Evolutionary conservation across 441 rosid genomes (phyloP).

Genomic region (Croton laevigatus): DNA sequence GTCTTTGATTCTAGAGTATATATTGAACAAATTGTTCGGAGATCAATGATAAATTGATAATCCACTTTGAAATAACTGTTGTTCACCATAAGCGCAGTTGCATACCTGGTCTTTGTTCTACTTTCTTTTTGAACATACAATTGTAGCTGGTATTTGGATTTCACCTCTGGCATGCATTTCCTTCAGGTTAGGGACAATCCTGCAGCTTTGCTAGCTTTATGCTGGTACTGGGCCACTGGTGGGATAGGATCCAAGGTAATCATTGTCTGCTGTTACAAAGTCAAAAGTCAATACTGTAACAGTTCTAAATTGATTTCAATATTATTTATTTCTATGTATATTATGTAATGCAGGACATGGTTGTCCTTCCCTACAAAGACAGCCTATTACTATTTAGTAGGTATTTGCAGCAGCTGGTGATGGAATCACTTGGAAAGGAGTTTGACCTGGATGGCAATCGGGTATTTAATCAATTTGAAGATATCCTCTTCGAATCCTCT

Average conservation of each 20-base stretch:
- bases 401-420: slow-evolving; percentile 93
- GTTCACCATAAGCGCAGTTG: not conserved
- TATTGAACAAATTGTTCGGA: not conserved
- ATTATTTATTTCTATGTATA: slow-evolving; percentile 11
- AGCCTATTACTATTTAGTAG: slow-evolving; percentile 88
- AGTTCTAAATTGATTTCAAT: slow-evolving; percentile 14
- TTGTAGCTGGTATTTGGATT: not conserved
- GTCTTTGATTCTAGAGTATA: not conserved
- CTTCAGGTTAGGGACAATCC: slow-evolving; percentile 81
- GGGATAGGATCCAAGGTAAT: slow-evolving; percentile 93
- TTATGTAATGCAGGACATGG: slow-evolving; percentile 77
- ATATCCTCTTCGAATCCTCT: not conserved
- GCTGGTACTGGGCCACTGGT: slow-evolving; percentile 94
- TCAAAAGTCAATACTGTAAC: slow-evolving; percentile 5
- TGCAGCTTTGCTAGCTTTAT: slow-evolving; percentile 69
- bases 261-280: slow-evolving; percentile 18
- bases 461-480: slow-evolving; percentile 41
- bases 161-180: slow-evolving; percentile 12
- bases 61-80: not conserved
- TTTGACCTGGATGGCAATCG: slow-evolving; percentile 92
- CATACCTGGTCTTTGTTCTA: not conserved
- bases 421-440: slow-evolving; percentile 99
- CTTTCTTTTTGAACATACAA: not conserved
- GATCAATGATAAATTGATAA: not conserved
- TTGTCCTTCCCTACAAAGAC: slow-evolving; percentile 97